phyloP scores from a whole-genome alignment of 768 basidiomycete genomes.

The Serpula lacrymans region DNA sequence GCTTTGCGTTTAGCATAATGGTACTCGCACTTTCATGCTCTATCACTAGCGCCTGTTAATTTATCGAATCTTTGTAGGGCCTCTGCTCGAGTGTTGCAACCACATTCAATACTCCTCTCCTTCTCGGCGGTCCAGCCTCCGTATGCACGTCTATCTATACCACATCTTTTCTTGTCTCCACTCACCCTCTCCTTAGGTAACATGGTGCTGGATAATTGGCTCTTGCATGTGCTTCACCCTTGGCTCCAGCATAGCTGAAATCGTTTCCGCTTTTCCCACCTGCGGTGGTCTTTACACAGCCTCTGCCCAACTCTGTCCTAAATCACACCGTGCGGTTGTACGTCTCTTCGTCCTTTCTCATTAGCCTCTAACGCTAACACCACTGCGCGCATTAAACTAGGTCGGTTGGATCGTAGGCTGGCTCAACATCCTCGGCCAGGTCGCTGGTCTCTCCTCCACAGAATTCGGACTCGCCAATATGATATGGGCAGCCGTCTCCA shows the following conservation, averaged over 20 bases:
- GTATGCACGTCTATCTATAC: slow-evolving; percentile 31
- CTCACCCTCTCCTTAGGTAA: slow-evolving; percentile 34
- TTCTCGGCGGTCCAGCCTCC: slow-evolving; percentile 66
- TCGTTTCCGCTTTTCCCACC: slow-evolving; percentile 73
- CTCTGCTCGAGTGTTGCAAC: slow-evolving; percentile 75
- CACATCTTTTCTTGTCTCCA: background rate
- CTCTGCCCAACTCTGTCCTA: slow-evolving; percentile 65
- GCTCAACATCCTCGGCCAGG: slow-evolving; percentile 82
- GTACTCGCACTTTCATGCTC: slow-evolving; percentile 20
- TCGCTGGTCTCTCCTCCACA: slow-evolving; percentile 82
- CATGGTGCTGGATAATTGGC: slow-evolving; percentile 77
- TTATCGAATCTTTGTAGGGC: slow-evolving; percentile 37
- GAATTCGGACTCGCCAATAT: slow-evolving; percentile 79
- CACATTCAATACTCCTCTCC: slow-evolving; percentile 72
- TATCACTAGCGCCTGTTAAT: slow-evolving; percentile 1
- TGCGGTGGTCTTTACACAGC: slow-evolving; percentile 80
- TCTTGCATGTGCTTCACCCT: slow-evolving; percentile 72
- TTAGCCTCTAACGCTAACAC: background rate
- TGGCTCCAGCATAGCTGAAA: slow-evolving; percentile 71
- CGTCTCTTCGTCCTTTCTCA: slow-evolving; percentile 1
- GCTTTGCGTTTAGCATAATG: slow-evolving; percentile 80
- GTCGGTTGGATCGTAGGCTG: slow-evolving; percentile 80
- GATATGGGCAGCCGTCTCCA: slow-evolving; percentile 69
- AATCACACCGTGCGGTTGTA: slow-evolving; percentile 57
- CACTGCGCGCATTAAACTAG: no score